Evolutionary conservation across 169 alveolate genomes (phyloP).

Genomic region (Eimeria zaria): DNA sequence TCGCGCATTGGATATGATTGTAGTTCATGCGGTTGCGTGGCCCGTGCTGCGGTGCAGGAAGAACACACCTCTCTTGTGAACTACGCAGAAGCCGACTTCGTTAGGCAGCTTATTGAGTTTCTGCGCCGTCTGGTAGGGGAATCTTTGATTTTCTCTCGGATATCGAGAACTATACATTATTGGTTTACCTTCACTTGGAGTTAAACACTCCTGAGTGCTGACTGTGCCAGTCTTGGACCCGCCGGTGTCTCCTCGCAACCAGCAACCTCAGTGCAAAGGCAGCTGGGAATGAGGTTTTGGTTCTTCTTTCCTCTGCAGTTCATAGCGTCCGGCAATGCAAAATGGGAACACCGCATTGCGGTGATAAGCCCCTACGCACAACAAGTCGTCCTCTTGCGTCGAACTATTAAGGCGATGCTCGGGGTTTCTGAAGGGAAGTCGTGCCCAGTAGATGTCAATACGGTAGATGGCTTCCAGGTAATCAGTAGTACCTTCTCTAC

Average conservation of each 20-base stretch:
- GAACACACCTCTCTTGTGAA: conserved; percentile 81
- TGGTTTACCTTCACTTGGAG: background rate
- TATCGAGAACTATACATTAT: background rate
- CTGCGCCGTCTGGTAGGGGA: conserved; percentile 76
- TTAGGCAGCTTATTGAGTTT: conserved; percentile 83
- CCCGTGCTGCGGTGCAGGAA: conserved; percentile 66
- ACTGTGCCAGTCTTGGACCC: background rate
- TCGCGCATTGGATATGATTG: background rate
- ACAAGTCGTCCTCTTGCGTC: conserved; percentile 85
- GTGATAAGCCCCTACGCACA: conserved; percentile 87
- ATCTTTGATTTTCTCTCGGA: background rate
- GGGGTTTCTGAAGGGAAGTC: conserved; percentile 76
- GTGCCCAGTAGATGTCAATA: conserved; percentile 88
- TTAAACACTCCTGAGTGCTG: background rate
- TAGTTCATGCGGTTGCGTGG: background rate
- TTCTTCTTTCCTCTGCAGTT: conserved; percentile 51
- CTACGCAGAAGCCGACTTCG: conserved; percentile 84
- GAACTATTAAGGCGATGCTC: conserved; percentile 77
- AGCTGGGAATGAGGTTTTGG: background rate
- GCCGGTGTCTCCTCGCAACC: background rate
- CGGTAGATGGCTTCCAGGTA: conserved; percentile 90
- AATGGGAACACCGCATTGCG: conserved; percentile 84
- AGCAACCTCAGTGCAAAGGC: background rate
- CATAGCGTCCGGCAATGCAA: conserved; percentile 79
- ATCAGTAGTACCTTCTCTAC: background rate